Evolutionary conservation across 805 yeast species (phyloP), one percentile per base, ranked within the genome.

Genomic region (Saturnispora saitoi): DNA sequence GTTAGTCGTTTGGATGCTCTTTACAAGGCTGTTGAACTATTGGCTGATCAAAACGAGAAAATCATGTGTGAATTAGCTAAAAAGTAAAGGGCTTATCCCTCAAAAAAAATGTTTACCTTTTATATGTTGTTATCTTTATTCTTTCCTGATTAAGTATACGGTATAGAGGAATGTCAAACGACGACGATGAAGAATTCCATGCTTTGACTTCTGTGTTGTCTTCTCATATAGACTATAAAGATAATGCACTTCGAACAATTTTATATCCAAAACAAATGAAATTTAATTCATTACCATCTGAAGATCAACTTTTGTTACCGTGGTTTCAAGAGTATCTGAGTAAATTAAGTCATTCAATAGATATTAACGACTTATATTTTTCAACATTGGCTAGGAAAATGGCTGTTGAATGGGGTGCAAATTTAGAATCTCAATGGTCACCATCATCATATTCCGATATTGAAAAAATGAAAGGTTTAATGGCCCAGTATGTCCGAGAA

Each of bases 401-500:
- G 2, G 76, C 81, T 3, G 51, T 52, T 0, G 70, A 67, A 42
- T 81, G 84, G 84, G 81, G 78, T 0, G 72, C 70, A 1, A 30
- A 62, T 0, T 47, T 51, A 17, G 72, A 75, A 0, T 32, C 51
- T 0, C 53, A 57, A 3, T 79, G 83, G 83, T 57, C 60, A 6
- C 56, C 60, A 2, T 68, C 78, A 19, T 59, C 66, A 4, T 49
- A 50, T 19, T 54, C 61, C 3, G 86, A 80, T 51, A 71, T 68
- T 44, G 83, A 77, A 45, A 81, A 81, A 61, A 83, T 80, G 4
- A 61, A 75, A 42, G 69, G 81, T 1, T 68, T 80, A 0, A 59
- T 85, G 55, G 65, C 77, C 38, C 86, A 81, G 56, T 56, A 76
- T n/a, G 65, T 70, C 5, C 62, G 86, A 50, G 87, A 81, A 58